phyloP scores from a whole-genome alignment of 192 early-diverging fungal species.

The Radiomyces spectabilis region DNA sequence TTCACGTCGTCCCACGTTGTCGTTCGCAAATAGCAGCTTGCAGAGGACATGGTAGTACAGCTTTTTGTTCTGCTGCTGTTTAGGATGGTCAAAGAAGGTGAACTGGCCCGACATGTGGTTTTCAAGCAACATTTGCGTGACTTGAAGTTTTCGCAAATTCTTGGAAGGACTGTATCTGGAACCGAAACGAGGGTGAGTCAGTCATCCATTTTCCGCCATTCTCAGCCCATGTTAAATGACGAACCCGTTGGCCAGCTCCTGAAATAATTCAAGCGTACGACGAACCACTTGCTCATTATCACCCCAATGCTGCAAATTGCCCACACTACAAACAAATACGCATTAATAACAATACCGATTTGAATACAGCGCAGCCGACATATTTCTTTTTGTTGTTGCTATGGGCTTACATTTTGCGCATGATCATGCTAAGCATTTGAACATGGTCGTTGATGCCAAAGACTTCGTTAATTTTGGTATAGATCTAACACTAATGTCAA shows the following conservation, averaged over 20 bases:
- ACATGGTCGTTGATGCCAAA: conserved; percentile 60
- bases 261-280: conserved; percentile 61
- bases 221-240: not conserved
- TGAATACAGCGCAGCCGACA: too few species aligned
- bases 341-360: conserved; percentile 18
- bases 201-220: not conserved
- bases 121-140: conserved; percentile 53
- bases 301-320: conserved; percentile 59
- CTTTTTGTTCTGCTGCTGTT: conserved; percentile 52
- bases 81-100: conserved; percentile 57
- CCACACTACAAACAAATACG: conserved; percentile 34
- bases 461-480: conserved; percentile 46
- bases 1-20: conserved; percentile 38
- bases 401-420: conserved; percentile 52
- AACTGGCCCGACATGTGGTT: conserved; percentile 69
- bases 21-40: conserved; percentile 67
- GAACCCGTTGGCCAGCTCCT: conserved; percentile 57
- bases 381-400: not conserved
- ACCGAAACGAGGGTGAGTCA: too few species aligned
- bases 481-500: too few species aligned
- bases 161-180: conserved; percentile 71
- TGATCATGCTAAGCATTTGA: conserved; percentile 51
- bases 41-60: conserved; percentile 74
- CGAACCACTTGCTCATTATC: conserved; percentile 44
- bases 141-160: conserved; percentile 67